Base-by-base conservation (phyloP, 257 asterid species). In the Cruciata laevipes region DNA sequence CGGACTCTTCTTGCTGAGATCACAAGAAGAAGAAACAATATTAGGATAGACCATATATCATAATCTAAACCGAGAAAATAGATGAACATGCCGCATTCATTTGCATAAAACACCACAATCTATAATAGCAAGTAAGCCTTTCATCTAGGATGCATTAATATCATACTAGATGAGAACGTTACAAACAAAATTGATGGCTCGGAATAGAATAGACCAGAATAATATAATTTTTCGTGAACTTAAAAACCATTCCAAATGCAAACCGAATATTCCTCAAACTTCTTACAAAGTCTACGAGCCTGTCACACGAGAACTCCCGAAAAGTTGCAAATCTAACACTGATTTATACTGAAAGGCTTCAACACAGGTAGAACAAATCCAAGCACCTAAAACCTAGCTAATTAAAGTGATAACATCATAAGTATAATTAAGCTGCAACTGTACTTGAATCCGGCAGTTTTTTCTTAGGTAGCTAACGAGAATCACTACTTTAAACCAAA, bases 1-100 rank as follows among this genome's bases (percentile, higher is more conserved):
- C 91, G 52, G 97, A 75, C 58, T 84, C 98, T 63, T 93, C 98
- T 88, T 93, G 96, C 97, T 88, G 86, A 49, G 74, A 61, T 13
- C 25, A 63, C 49, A 59, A 70, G 59, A 52, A 57, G 24, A 16
- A 51, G 32, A 55, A 66, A 51, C 33, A 74, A 10, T 31, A 33
- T 33, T 42, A 38, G 32, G 5, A 37, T 17, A 55, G 42, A 47
- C 14, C 35, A 64, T 13, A 24, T 64, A 13, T 7, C 16, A 37
- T 6, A 5, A 9, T 37, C 3, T 14, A 58, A 23, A 63, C 33
- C 56, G 14, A 63, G 55, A 33, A 38, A 20, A 12, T 21, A 5
- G 55, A 63, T 20, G 21, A 44, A 63, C 20, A 38, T 0, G 30
- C 52, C 11, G 12, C 21, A 11, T 7, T 20, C 18, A 42, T 23